These are phyloP conservation scores for Colletotrichum nymphaeae DNA, from an alignment of 2,329 filamentous ascomycete species.

Conservation along the genomic window DNA sequence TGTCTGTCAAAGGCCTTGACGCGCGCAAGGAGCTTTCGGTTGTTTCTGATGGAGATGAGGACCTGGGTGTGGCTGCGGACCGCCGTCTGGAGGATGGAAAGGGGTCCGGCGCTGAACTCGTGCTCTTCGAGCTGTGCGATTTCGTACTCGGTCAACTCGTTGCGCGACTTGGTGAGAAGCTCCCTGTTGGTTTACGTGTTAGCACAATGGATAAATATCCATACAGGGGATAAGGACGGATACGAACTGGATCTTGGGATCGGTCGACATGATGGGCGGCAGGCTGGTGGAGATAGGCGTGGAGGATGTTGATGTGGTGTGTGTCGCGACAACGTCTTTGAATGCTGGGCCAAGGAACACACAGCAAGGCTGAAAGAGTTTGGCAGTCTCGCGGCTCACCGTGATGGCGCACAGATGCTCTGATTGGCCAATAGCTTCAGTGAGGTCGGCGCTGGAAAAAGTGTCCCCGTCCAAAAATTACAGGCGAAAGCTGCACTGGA, in stretches of 20 bases:
- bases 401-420: background rate
- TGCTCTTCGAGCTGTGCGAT: conserved; percentile 76
- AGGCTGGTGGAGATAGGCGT: conserved; percentile 36
- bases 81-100: conserved; percentile 96
- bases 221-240: background rate
- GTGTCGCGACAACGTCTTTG: conserved; percentile 25
- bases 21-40: conserved; percentile 95
- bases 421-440: conserved; percentile 29
- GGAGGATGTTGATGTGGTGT: conserved; percentile 34
- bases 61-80: conserved; percentile 96
- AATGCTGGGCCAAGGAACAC: conserved; percentile 24
- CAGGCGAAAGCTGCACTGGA: conserved; percentile 1
- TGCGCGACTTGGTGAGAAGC: conserved; percentile 87
- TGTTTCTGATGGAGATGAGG: conserved; percentile 97
- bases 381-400: conserved; percentile 29
- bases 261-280: conserved; percentile 48
- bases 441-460: conserved; percentile 32
- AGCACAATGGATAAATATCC: conserved; percentile 39
- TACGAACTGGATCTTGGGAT: conserved; percentile 78
- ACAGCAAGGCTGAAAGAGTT: conserved; percentile 47
- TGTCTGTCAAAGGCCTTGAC: conserved; percentile 99
- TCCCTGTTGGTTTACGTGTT: conserved; percentile 69
- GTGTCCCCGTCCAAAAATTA: background rate
- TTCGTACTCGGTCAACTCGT: conserved; percentile 94
- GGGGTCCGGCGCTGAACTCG: conserved; percentile 63